Evolutionary conservation across 305 asterid genomes (phyloP), one percentile per base, ranked within the genome.

Genomic region (Fraxinus baroniana): DNA sequence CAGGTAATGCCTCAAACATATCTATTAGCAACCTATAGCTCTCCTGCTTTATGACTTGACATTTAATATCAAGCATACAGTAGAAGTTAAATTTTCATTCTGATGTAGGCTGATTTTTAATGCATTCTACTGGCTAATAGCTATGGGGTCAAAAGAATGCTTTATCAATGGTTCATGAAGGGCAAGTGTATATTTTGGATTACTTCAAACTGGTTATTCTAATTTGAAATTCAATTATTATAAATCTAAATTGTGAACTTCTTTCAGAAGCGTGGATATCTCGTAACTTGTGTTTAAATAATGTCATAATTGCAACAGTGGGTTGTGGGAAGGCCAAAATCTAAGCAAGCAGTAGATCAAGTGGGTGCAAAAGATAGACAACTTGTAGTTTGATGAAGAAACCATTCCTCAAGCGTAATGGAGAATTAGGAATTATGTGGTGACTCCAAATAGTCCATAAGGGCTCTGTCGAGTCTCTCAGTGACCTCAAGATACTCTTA

Each of bases 1-100:
- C 92, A 89, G 92, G 93, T 90, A 89, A 78, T 81, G 55, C 78
- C 64, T 66, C 26, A 8, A n/a, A 28, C 44, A 15, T 81, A 4
- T 28, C 39, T 22, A 20, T 78, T 78, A 13, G 44, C 71, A 55
- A 22, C 52, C 49, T 55, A 18, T 18, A 55, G 26, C 66, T 22
- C 24, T 55, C 80, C 30, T 22, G 36, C 15, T 78, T 28, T 76
- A 5, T 35, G 28, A 30, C 37, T 77, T 18, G 36, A 26, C 37
- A 37, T 84, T 70, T 57, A 41, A 74, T 35, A 12, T 46, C 66
- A 49, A 73, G 62, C 78, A 39, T 78, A 41, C 36, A 41, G 46
- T 22, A 10, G 41, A 82, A 66, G 57, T 12, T 15, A 52, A 78
- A 66, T 24, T 28, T 32, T 75, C 64, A 32, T 32, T 71, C 5